Base-by-base conservation (phyloP, 495 filamentous ascomycete species). In the Beverwykella pulmonaria region DNA sequence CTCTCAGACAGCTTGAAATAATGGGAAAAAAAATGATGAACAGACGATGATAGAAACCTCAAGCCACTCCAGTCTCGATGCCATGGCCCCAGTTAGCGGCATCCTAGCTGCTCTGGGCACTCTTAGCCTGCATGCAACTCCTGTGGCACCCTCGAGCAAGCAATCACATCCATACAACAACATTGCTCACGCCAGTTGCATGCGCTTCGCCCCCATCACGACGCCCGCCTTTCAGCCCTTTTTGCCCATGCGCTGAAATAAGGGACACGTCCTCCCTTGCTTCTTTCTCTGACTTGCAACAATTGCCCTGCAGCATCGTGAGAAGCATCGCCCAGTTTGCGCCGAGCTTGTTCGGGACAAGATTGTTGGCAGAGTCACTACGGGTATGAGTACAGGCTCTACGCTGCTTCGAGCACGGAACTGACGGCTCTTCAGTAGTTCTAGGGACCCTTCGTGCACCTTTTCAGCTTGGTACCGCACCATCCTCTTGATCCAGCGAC, bases 31-130 rank as follows among this genome's bases (percentile, higher is more conserved):
- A 6, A 12, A 5, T 6, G 12, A 34, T 34, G n/a, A 34, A 12
- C 32, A 12, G 12, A 5, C 12, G 32, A 5, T 6, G 12, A 34
- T 34, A 12, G 32, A 12, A 5, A 5, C 12, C 12, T 34, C 32
- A 34, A 34, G 32, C 32, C 32, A 34, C 32, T 12, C 32, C 5
- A 17, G 15, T 30, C 53, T 9, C 10, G 46, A 61, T 49, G 61
- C 54, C 61, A 64, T 64, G 22, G 55, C 12, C 47, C 22, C 46
- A 54, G 54, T 22, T 59, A 66, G 63, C 63, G 63, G 47, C 63
- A 44, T 10, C 26, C 29, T 49, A 9, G 53, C 2, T 3, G 39
- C 29, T n/a, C 17, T 12, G 39, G 9, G 15, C 8, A n/a, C 15
- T 4, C 39, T 44, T 44, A 26, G 36, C 14, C 49, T 66, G 63